These are phyloP conservation scores for Aspergillus ochraceoroseus DNA, from an alignment of 2,329 filamentous ascomycete species.

Conservation along the genomic window DNA sequence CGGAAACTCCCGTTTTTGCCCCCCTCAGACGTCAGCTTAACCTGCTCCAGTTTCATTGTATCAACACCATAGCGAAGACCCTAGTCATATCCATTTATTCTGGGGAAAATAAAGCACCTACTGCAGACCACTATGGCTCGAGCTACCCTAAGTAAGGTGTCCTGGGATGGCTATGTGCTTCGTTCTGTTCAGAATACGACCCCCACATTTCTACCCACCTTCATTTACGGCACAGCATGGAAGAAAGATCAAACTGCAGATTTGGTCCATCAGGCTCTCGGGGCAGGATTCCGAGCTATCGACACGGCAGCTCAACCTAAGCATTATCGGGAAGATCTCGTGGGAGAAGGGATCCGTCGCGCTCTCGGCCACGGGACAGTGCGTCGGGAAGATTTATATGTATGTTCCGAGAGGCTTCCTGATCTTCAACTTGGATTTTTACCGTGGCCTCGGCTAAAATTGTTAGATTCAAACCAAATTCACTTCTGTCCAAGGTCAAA, in stretches of 20 bases:
- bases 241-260: conserved; percentile 64
- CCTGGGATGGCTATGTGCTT: conserved; percentile 32
- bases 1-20: too few relatives aligned
- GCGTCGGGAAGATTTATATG: conserved; percentile 58
- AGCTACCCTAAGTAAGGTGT: conserved; percentile 24
- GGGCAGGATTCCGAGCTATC: conserved; percentile 64
- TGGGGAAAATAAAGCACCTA: too few relatives aligned
- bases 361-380: conserved; percentile 58
- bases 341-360: conserved; percentile 61
- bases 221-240: conserved; percentile 82
- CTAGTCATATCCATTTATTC: too few relatives aligned
- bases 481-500: conserved; percentile 61
- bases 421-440: neutral
- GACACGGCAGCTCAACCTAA: conserved; percentile 75
- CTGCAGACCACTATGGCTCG: too few relatives aligned
- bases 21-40: too few relatives aligned
- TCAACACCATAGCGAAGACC: too few relatives aligned
- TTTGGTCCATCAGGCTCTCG: conserved; percentile 64
- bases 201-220: conserved; percentile 37
- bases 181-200: conserved; percentile 24
- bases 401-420: conserved; percentile 40
- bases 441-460: neutral
- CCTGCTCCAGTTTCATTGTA: too few relatives aligned
- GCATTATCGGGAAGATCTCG: conserved; percentile 70
- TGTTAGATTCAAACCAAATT: conserved; percentile 76